Evolutionary conservation across 768 basidiomycete genomes (phyloP).

Genomic region (Calocybe gangraenosa): DNA sequence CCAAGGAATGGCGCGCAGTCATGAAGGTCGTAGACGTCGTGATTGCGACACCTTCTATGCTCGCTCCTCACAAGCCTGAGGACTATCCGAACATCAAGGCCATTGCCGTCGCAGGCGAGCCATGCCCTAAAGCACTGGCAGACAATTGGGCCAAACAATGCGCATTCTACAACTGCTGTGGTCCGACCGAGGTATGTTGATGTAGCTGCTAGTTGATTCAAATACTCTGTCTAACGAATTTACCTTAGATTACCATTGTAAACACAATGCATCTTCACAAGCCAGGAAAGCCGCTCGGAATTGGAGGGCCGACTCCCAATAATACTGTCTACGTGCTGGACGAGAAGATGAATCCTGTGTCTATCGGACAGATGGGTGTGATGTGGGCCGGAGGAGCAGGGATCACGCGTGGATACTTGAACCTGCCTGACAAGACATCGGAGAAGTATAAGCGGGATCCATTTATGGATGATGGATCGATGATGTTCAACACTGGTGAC

Average conservation of each 20-base stretch:
- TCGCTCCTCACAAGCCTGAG: conserved; percentile 38
- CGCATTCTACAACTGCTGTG: conserved; percentile 45
- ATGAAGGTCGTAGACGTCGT: conserved; percentile 47
- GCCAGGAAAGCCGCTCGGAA: conserved; percentile 31
- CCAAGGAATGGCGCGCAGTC: conserved; percentile 44
- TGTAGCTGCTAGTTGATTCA: background rate
- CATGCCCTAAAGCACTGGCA: conserved; percentile 38
- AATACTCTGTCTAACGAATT: background rate
- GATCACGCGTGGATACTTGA: conserved; percentile 49
- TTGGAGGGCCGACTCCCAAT: conserved; percentile 47
- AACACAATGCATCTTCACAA: conserved; percentile 45
- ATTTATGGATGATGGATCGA: conserved; percentile 31
- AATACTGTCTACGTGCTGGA: conserved; percentile 35
- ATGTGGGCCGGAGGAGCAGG: conserved; percentile 62
- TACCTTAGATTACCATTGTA: conserved; percentile 40
- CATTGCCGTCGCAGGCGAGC: conserved; percentile 48
- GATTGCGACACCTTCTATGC: conserved; percentile 48
- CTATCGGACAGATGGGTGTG: conserved; percentile 30
- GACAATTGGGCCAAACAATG: conserved; percentile 37
- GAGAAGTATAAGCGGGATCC: conserved; percentile 47
- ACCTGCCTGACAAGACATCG: conserved; percentile 45
- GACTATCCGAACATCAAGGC: conserved; percentile 47
- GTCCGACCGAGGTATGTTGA: conserved; percentile 42
- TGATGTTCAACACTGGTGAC: conserved; percentile 64
- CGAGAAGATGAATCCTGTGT: conserved; percentile 30